Evolutionary conservation across 202 grass and related monocot genomes (phyloP).

Genomic region (Schoenoplectus triqueter): DNA sequence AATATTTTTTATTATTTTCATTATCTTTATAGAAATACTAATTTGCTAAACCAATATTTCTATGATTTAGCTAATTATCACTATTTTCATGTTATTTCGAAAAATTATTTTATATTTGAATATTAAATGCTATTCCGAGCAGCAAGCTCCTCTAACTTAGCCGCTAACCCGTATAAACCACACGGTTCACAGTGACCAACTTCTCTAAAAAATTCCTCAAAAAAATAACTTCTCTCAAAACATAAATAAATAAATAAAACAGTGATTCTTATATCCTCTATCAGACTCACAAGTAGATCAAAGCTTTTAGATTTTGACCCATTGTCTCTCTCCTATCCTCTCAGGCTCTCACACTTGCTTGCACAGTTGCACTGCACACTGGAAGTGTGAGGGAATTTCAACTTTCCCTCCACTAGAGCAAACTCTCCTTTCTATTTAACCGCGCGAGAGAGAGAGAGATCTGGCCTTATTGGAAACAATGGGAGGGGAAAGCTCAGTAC

Average conservation of each 20-base stretch:
- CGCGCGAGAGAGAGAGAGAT: constrained; percentile 44
- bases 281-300: constrained; percentile 39
- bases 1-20: no score
- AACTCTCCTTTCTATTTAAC: constrained; percentile 23
- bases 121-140: no score
- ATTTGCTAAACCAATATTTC: no score
- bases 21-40: no score
- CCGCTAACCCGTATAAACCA: no score
- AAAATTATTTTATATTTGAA: no score
- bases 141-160: no score
- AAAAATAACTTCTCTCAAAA: constrained; percentile 27
- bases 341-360: constrained; percentile 21
- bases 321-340: constrained; percentile 23
- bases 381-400: constrained; percentile 40
- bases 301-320: constrained; percentile 22
- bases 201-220: neutral
- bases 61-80: no score
- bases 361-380: constrained; percentile 24
- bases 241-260: constrained; percentile 32
- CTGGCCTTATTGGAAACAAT: constrained; percentile 43
- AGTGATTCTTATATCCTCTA: constrained; percentile 18
- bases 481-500: constrained; percentile 35
- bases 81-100: no score
- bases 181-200: neutral
- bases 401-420: constrained; percentile 25